Evolutionary conservation across 2,329 filamentous ascomycete genomes (phyloP).

Genomic region (Neopestalotiopsis sp.): DNA sequence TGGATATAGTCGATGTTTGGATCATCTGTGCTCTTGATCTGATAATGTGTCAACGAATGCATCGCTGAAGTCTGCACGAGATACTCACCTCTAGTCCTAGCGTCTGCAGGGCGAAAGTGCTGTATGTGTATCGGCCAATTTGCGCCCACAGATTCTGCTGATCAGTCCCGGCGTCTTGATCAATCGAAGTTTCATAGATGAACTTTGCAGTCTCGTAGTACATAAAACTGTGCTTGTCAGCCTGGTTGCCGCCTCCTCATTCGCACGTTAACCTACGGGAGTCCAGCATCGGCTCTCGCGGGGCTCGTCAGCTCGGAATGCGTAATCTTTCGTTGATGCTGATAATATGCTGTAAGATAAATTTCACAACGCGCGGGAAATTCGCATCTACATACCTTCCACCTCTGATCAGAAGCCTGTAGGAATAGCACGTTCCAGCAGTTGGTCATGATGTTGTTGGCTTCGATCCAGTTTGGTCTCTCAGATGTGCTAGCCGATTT

Average conservation of each 20-base stretch:
- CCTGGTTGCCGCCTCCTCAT: too few species aligned
- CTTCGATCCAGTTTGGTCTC: slow-evolving; percentile 7
- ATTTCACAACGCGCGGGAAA: too few species aligned
- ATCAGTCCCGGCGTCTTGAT: not conserved
- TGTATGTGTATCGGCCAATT: slow-evolving; percentile 1
- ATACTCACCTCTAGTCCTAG: not conserved
- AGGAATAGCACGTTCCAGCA: slow-evolving; percentile 10
- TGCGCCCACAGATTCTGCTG: slow-evolving; percentile 3
- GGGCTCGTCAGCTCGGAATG: slow-evolving; percentile 7
- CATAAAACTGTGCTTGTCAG: not conserved
- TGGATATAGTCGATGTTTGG: slow-evolving; percentile 5
- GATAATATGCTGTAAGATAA: not conserved
- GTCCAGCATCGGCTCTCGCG: not conserved
- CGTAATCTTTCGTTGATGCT: slow-evolving; percentile 10
- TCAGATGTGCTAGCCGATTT: not conserved
- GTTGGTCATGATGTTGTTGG: slow-evolving; percentile 8
- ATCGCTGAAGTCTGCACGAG: too few species aligned
- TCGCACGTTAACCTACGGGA: not conserved
- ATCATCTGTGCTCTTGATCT: slow-evolving; percentile 1
- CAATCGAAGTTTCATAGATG: not conserved
- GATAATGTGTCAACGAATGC: not conserved
- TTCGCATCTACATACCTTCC: not conserved
- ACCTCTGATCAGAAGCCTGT: not conserved
- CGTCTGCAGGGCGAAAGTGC: not conserved
- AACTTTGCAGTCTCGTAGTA: not conserved